Evolutionary conservation across 495 filamentous ascomycete genomes (phyloP), one percentile per base, ranked within the genome.

Genomic region (Neurospora intermedia): DNA sequence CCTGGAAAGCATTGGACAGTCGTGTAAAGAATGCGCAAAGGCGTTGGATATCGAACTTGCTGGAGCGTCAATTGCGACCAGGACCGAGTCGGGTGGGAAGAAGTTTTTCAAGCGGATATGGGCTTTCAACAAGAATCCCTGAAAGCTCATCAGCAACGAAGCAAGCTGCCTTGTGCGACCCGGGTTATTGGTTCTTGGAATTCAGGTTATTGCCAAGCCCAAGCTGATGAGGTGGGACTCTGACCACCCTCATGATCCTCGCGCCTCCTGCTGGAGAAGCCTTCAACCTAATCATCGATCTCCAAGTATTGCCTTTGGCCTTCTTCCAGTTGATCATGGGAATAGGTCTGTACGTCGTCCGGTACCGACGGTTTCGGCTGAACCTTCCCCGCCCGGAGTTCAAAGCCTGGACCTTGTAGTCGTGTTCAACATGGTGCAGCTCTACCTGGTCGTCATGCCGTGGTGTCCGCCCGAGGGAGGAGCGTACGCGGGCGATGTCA

Each of bases 261-360:
- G 89, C 88, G 2, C 89, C 89, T 5, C 90, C 89, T 0, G 88
- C 89, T 3, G 90, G 90, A 6, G 89, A 91, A 79, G 89, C 89
- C 15, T 92, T 91, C 80, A 88, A 90, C 70, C 90, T 91, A 73
- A 78, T 91, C 13, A 85, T 87, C 48, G 86, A 89, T 73, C 81
- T 92, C 0, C 75, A 81, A 69, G 77, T 83, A 0, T 90, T 89
- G 71, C 89, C 90, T 0, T 59, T 76, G 1, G 83, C 83, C 13
- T 77, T 88, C 31, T 91, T 91, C 81, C 78, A 83, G 73, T 78
- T 89, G 41, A 73, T 87, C 40, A 82, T 91, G 73, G 83, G 85
- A 0, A 73, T 86, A 10, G 90, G 89, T 0, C 72, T 92, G 1
- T 83, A 87, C 42, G 42, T 88, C 31, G 84, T 89, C 38, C 85